Evolutionary conservation across 805 yeast genomes (phyloP), one percentile per base, ranked within the genome.

Genomic region (Suhomyces tanzawaensis): DNA sequence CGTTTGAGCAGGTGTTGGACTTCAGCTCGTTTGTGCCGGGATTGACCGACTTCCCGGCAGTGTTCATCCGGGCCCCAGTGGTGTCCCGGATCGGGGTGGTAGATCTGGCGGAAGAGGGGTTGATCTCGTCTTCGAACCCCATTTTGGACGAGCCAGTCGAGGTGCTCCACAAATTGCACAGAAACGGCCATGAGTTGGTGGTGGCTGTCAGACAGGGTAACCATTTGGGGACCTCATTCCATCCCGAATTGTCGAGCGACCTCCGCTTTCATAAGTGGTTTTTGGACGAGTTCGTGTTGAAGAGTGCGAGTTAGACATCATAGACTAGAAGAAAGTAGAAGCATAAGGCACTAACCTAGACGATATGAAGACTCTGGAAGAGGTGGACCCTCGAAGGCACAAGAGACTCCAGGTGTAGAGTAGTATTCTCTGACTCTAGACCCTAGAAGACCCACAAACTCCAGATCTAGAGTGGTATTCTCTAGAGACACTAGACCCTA

Each of bases 61-160:
- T 81, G 0, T 85, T 85, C 53, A 85, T 85, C 29, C 66, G 95
- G 35, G 95, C 93, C 0, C 95, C 95, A 0, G 82, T 82, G 4
- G 79, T 85, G 4, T 66, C 67, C 29, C 41, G 53, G 23, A 43
- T 50, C 17, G 14, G n/a, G 13, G 33, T 24, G 13, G 27, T 27
- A 9, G 7, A 13, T 7, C 19, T 32, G 19, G 8, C 31, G n/a
- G 39, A 24, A 4, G 41, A 39, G 17, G 36, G 19, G 4, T 38
- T 19, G 3, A 42, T 51, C 7, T 49, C 59, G 1, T 28, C 40
- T 11, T 47, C 60, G 3, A 40, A 42, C 15, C 62, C 60, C 36
- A 44, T 44, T 7, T 60, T 63, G 36, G 25, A 40, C 4, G 46
- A 52, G 3, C 58, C 64, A 3, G 74, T 76, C 1, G 62, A 72